phyloP scores from a whole-genome alignment of 352 stramenopile species.

The Phytophthora pini region DNA sequence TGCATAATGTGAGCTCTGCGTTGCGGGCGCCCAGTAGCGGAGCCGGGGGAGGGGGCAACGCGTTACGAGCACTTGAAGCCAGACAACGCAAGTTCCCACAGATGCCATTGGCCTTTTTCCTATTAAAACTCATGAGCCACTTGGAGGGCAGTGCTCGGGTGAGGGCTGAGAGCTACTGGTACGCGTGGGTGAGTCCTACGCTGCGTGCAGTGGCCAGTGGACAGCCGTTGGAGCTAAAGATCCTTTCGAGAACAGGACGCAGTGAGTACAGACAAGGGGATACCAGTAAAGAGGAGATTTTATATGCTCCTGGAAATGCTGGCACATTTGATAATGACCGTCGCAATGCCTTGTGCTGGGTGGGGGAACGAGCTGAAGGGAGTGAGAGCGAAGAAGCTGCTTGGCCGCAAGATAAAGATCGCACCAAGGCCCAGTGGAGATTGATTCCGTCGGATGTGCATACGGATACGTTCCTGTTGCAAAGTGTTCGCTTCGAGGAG shows the following conservation, averaged over 20 bases:
- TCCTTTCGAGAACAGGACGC: constrained; percentile 35
- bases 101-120: constrained; percentile 72
- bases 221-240: constrained; percentile 47
- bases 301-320: constrained; percentile 53
- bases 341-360: constrained; percentile 58
- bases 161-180: constrained; percentile 68
- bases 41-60: constrained; percentile 30
- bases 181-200: constrained; percentile 66
- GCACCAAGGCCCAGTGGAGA: constrained; percentile 61
- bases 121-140: constrained; percentile 68
- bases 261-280: constrained; percentile 36
- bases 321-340: constrained; percentile 59
- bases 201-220: constrained; percentile 58
- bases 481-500: constrained; percentile 62
- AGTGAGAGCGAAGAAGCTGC: constrained; percentile 18
- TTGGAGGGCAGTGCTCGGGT: constrained; percentile 64
- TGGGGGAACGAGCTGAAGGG: constrained; percentile 26
- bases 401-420: constrained; percentile 45
- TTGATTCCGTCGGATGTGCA: constrained; percentile 63
- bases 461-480: constrained; percentile 71
- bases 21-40: constrained; percentile 43
- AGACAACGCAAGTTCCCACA: constrained; percentile 57
- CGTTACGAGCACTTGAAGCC: constrained; percentile 36
- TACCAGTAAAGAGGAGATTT: constrained; percentile 41
- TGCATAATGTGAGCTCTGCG: constrained; percentile 61